These are phyloP conservation scores for Rhodotorula graminis DNA, from an alignment of 768 basidiomycete species.

Conservation along the genomic window DNA sequence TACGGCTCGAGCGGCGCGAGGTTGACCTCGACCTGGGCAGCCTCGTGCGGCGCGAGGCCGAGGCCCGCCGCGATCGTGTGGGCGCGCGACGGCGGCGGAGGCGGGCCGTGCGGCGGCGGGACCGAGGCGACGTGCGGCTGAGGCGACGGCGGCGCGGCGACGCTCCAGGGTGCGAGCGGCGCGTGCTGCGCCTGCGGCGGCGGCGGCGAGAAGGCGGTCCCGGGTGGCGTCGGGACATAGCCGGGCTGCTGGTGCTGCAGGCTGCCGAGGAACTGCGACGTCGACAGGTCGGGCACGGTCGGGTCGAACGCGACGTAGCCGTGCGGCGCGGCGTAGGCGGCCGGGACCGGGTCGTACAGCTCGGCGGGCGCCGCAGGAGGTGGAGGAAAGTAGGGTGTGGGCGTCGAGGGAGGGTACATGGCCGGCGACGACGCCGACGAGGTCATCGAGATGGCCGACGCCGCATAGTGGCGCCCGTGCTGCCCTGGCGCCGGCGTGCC, in stretches of 20 bases:
- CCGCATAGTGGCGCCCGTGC: background rate
- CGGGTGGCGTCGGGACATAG: background rate
- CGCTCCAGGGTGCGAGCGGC: background rate
- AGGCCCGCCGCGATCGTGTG: background rate
- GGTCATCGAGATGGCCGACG: background rate
- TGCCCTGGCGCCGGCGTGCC: background rate
- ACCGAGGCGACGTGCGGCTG: background rate
- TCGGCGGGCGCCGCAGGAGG: background rate
- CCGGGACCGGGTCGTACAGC: background rate
- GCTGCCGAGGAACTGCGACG: conserved; percentile 26
- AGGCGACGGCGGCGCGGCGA: background rate
- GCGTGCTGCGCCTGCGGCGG: too few species aligned
- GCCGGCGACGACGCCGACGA: background rate
- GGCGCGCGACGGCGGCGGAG: background rate
- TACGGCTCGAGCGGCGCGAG: conserved; percentile 12
- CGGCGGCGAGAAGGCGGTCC: background rate
- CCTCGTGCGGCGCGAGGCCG: conserved; percentile 3
- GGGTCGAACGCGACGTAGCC: conserved; percentile 33
- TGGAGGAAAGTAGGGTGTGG: background rate
- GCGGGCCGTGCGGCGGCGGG: background rate
- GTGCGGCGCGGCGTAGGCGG: background rate
- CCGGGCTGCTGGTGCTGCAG: conserved; percentile 16
- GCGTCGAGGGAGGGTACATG: background rate
- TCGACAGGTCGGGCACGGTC: conserved; percentile 20
- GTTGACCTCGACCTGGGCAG: too few species aligned